These are phyloP conservation scores for Geranium incanum DNA, from an alignment of 441 rosid species.

Conservation along the genomic window DNA sequence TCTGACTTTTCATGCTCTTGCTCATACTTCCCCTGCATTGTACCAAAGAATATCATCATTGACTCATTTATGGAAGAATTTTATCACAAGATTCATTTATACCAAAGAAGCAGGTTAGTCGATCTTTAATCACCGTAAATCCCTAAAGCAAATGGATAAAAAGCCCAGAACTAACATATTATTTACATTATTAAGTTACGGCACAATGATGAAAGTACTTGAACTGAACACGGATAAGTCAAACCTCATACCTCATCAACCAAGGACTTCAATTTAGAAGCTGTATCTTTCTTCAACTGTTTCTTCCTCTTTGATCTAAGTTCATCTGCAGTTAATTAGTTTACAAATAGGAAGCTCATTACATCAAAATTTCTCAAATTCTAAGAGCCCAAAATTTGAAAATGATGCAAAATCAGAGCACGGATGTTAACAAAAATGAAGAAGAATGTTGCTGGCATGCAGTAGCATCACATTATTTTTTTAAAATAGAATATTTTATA, in stretches of 20 bases:
- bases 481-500: not conserved
- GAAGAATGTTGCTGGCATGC: not conserved
- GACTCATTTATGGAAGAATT: not conserved
- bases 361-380: not conserved
- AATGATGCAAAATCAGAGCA: not conserved
- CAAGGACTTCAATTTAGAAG: conserved; percentile 76
- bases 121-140: not conserved
- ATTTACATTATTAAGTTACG: too few relatives aligned
- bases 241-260: conserved; percentile 69
- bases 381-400: not conserved
- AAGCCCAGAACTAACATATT: too few relatives aligned
- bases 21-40: conserved; percentile 71
- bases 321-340: conserved; percentile 54
- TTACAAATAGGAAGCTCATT: not conserved
- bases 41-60: conserved; percentile 8
- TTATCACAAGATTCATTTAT: not conserved
- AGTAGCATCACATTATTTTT: not conserved
- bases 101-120: not conserved
- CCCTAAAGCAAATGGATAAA: not conserved
- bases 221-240: not conserved
- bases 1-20: conserved; percentile 64
- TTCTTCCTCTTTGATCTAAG: conserved; percentile 86
- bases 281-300: conserved; percentile 91
- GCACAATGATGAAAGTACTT: not conserved
- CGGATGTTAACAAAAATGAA: not conserved